A percentile compares a stretch with the other conserved stretches of the same genome.
Evolutionary conservation across 2,329 filamentous ascomycete genomes (phyloP).

Genomic region (Seiridium cupressi): DNA sequence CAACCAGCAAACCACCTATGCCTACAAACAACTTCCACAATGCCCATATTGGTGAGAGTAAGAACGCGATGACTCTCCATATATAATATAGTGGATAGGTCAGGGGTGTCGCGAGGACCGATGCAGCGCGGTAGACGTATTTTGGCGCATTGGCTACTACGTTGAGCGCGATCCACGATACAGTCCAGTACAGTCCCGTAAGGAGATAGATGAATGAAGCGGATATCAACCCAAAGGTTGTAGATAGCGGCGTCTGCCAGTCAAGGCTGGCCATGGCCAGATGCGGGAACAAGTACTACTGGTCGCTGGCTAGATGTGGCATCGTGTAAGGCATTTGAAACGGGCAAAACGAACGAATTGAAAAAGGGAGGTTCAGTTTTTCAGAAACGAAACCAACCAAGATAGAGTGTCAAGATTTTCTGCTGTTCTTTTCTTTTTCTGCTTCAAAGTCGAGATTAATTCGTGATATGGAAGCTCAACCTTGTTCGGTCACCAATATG

Average conservation of each 20-base stretch:
- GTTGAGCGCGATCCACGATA: background rate
- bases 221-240: background rate
- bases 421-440: too few species aligned
- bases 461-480: too few species aligned
- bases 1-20: constrained; percentile 12
- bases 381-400: too few species aligned
- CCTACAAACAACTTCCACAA: constrained; percentile 15
- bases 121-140: constrained; percentile 6
- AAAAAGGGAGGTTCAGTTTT: too few species aligned
- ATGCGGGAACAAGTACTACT: background rate
- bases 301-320: background rate
- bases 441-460: too few species aligned
- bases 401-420: too few species aligned
- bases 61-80: constrained; percentile 19
- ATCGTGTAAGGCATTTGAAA: background rate
- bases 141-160: background rate
- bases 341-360: too few species aligned
- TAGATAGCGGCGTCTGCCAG: constrained; percentile 2
- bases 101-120: constrained; percentile 24
- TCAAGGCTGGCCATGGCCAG: background rate
- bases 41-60: constrained; percentile 26
- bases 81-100: constrained; percentile 25
- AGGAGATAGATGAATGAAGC: background rate
- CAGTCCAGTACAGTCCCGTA: background rate
- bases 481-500: too few species aligned